These are phyloP conservation scores for Dalechampia spathulata DNA, from an alignment of 441 rosid genomes.

Conservation along the genomic window DNA sequence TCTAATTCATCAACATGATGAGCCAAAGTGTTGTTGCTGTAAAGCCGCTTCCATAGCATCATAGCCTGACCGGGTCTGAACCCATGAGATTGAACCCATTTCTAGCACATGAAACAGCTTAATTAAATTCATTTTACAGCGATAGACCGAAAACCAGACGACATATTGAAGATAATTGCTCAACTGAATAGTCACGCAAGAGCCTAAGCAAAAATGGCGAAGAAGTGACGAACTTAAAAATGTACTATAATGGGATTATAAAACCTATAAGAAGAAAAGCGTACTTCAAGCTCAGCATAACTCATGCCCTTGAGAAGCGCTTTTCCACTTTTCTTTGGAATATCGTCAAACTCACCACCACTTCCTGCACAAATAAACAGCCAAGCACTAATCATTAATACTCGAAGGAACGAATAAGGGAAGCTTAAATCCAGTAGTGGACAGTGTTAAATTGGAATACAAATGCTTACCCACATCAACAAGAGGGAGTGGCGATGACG, in stretches of 20 bases:
- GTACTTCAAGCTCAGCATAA: conserved; percentile 56
- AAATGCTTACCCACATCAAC: conserved; percentile 25
- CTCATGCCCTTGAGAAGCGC: conserved; percentile 66
- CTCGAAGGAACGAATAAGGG: background rate
- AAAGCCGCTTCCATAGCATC: conserved; percentile 89
- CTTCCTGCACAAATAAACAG: conserved; percentile 16
- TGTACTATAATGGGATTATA: no score
- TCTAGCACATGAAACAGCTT: conserved; percentile 24
- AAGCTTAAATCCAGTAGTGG: background rate
- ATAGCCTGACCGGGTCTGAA: conserved; percentile 86
- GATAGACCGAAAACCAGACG: background rate
- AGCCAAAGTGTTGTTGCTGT: conserved; percentile 62
- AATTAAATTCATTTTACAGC: background rate
- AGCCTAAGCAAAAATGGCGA: background rate
- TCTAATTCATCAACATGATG: conserved; percentile 48
- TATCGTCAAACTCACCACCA: no score
- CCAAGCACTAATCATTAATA: no score
- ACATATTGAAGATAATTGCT: background rate
- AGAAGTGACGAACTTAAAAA: no score
- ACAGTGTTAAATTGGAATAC: background rate
- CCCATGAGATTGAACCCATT: conserved; percentile 80
- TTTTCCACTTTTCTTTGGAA: conserved; percentile 27
- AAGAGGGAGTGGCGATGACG: conserved; percentile 18
- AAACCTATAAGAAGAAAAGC: conserved; percentile 3
- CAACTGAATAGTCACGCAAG: background rate